Evolutionary conservation across 2,329 filamentous ascomycete species (phyloP).

Genomic region (Fonsecaea erecta): DNA sequence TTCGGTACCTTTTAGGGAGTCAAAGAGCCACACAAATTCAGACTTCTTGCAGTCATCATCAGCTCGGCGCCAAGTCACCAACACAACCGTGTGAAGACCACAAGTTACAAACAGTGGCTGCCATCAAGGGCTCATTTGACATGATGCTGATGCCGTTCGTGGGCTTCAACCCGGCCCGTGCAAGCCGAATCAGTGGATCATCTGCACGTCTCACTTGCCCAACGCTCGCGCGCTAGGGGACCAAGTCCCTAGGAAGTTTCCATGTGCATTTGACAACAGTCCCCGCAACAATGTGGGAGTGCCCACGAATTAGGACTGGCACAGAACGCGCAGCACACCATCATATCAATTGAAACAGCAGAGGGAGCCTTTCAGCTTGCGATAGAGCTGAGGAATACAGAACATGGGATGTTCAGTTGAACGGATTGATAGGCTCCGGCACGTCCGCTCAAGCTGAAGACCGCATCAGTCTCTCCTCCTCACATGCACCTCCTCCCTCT

Average conservation of each 20-base stretch:
- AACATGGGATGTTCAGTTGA: not conserved
- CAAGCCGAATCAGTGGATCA: not conserved
- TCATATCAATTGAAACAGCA: not conserved
- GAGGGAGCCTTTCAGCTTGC: not conserved
- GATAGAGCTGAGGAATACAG: not conserved
- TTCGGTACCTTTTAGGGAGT: too few relatives aligned
- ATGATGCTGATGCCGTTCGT: not conserved
- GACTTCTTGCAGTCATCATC: too few relatives aligned
- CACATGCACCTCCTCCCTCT: not conserved
- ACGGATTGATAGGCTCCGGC: not conserved
- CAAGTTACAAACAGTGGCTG: not conserved
- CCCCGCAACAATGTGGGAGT: not conserved
- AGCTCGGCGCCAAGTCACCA: not conserved
- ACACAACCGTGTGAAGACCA: not conserved
- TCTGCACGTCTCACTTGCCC: not conserved
- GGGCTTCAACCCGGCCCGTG: not conserved
- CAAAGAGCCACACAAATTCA: too few relatives aligned
- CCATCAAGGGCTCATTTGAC: not conserved
- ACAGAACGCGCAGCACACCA: not conserved
- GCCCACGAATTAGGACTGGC: not conserved
- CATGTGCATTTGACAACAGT: not conserved
- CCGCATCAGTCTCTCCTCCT: not conserved
- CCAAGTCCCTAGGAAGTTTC: not conserved
- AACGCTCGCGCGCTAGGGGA: not conserved
- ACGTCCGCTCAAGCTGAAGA: not conserved